Evolutionary conservation across 2,329 filamentous ascomycete genomes (phyloP).

Genomic region (Teratosphaeria pseudoeucalypti): DNA sequence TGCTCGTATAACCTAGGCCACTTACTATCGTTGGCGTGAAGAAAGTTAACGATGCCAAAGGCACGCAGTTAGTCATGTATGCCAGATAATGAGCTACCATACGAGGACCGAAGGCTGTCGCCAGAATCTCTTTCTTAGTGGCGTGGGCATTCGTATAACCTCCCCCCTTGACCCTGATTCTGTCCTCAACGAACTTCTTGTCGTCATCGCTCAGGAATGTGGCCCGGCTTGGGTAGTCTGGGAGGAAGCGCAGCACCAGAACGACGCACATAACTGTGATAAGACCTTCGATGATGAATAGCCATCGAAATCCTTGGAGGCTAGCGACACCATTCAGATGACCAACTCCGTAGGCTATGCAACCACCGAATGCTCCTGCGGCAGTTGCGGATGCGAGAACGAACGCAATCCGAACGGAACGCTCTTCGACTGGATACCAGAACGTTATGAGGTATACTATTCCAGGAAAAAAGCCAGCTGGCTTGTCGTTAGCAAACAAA

Average conservation of each 20-base stretch:
- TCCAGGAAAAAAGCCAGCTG: not conserved
- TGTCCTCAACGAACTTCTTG: constrained; percentile 17
- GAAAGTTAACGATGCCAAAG: not conserved
- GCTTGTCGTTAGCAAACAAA: not conserved
- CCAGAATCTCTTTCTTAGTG: constrained; percentile 25
- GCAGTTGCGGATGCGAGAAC: constrained; percentile 46
- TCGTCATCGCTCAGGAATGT: constrained; percentile 16
- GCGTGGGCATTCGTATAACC: constrained; percentile 29
- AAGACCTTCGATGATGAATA: constrained; percentile 14
- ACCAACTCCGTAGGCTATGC: constrained; percentile 55
- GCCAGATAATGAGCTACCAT: constrained; percentile 29
- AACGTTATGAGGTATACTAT: not conserved
- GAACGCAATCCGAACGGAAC: not conserved
- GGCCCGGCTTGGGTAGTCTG: constrained; percentile 20
- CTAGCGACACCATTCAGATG: constrained; percentile 31
- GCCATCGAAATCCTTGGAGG: constrained; percentile 37
- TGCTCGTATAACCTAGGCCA: too few species aligned
- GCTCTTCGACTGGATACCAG: not conserved
- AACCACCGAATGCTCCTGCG: constrained; percentile 44
- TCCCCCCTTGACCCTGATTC: constrained; percentile 23
- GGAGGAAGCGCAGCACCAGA: constrained; percentile 17
- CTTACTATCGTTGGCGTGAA: too few species aligned
- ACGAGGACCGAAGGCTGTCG: constrained; percentile 27
- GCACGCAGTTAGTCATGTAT: not conserved
- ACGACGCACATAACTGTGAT: constrained; percentile 17